phyloP scores from a whole-genome alignment of 306 rosid species.

The Inga laurina region DNA sequence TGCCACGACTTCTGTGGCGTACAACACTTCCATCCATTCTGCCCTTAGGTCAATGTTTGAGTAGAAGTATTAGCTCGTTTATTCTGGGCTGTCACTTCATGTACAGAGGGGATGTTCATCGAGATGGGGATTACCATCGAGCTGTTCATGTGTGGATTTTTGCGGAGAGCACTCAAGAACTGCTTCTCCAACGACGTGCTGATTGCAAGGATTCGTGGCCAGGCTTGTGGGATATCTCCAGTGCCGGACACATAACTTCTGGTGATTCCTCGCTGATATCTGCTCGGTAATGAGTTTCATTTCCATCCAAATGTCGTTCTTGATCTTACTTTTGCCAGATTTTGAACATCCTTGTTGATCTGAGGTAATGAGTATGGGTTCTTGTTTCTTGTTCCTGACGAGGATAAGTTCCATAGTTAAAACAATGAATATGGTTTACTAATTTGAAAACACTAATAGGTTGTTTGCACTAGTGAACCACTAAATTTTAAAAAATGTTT shows the following conservation, averaged over 20 bases:
- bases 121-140: constrained; percentile 94
- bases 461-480: neutral
- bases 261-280: constrained; percentile 76
- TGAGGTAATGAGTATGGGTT: neutral
- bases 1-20: neutral
- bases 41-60: neutral
- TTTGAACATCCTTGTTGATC: neutral
- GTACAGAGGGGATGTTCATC: constrained; percentile 70
- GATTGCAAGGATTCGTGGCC: constrained; percentile 85
- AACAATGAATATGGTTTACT: neutral
- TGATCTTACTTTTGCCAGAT: constrained; percentile 5
- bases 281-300: constrained; percentile 62
- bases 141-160: constrained; percentile 94
- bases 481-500: neutral
- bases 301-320: neutral
- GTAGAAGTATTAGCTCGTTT: neutral
- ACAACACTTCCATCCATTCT: neutral
- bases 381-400: neutral
- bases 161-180: constrained; percentile 73
- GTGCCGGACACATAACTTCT: constrained; percentile 88
- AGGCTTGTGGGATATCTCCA: constrained; percentile 90
- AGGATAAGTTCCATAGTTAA: neutral
- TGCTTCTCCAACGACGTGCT: constrained; percentile 86
- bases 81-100: neutral
- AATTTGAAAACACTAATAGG: neutral